phyloP scores from a whole-genome alignment of 352 stramenopile species.

The Globisporangium mamillatum region DNA sequence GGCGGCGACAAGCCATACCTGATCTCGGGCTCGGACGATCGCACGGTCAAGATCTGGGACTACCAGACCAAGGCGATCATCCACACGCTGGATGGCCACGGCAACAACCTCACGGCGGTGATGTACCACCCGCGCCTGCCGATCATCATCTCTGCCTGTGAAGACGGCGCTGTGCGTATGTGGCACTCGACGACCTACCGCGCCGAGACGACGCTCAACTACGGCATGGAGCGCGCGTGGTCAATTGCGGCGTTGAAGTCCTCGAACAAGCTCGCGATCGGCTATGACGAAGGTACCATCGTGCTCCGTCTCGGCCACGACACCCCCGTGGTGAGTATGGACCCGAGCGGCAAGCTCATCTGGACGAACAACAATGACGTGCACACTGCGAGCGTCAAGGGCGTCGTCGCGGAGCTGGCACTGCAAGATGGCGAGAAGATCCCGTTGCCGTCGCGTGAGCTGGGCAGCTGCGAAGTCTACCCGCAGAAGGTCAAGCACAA shows the following conservation, averaged over 20 bases:
- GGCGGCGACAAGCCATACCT: constrained; percentile 99
- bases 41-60: constrained; percentile 99
- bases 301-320: constrained; percentile 98
- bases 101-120: constrained; percentile 98
- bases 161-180: constrained; percentile 96
- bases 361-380: constrained; percentile 99
- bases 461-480: constrained; percentile 98
- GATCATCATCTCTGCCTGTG: constrained; percentile 96
- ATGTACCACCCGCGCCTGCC: constrained; percentile 98
- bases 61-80: constrained; percentile 99
- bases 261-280: constrained; percentile 93
- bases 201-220: constrained; percentile 98
- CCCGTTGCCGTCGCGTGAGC: constrained; percentile 83
- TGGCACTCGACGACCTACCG: constrained; percentile 95
- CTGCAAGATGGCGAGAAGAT: constrained; percentile 90
- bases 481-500: constrained; percentile 98
- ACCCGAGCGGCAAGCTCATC: constrained; percentile 96
- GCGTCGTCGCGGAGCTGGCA: constrained; percentile 67
- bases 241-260: constrained; percentile 81
- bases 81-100: constrained; percentile 97
- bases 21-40: constrained; percentile 95
- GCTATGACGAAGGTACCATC: constrained; percentile 93
- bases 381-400: constrained; percentile 92
- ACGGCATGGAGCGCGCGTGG: constrained; percentile 99
- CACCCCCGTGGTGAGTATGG: constrained; percentile 97